Evolutionary conservation across 106 monocot genomes (phyloP), one percentile per base, ranked within the genome.

Genomic region (Ottelia alismoides): DNA sequence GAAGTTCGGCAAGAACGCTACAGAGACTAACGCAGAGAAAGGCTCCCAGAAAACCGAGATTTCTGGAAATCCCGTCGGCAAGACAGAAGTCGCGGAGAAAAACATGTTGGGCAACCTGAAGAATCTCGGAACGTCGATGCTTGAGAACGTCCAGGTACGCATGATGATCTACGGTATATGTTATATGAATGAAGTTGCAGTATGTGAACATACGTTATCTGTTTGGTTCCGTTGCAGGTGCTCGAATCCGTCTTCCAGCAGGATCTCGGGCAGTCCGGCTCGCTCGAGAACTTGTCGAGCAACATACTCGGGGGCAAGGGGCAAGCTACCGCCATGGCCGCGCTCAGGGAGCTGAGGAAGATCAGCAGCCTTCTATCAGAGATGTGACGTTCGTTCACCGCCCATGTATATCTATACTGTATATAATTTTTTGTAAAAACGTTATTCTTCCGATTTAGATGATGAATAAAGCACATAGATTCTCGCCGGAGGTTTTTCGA

Each of bases 91-190:
- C 46, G 62, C 31, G 5, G 76, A 85, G 32, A 64, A 65, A 45
- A 77, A 74, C 14, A 51, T 63, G 56, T 45, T 47, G 25, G 59
- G 46, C 19, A 70, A 61, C 66, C 44, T 87, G 49, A 87, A 62
- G 68, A 72, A 56, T 67, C 52, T 82, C 25, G 70, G 72, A 7
- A 71, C 75, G 53, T 70, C 74, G 21, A 76, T 87, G 74, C 56
- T 78, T 43, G 78, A 82, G 22, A 82, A 87, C 52, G 73, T 87
- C 52, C 78, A 88, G 82, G 87, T 88, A 28, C 12, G 22, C 40
- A 18, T 1, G 19, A 49, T 49, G 49, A 14, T 20, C 19, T 49
- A n/a, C n/a, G n/a, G n/a, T n/a, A n/a, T n/a, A n/a, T n/a, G n/a
- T n/a, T n/a, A n/a, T n/a, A n/a, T n/a, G n/a, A n/a, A n/a, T n/a